phyloP scores from a whole-genome alignment of 2,329 filamentous ascomycete species.

The Ceratocystis harringtonii region DNA sequence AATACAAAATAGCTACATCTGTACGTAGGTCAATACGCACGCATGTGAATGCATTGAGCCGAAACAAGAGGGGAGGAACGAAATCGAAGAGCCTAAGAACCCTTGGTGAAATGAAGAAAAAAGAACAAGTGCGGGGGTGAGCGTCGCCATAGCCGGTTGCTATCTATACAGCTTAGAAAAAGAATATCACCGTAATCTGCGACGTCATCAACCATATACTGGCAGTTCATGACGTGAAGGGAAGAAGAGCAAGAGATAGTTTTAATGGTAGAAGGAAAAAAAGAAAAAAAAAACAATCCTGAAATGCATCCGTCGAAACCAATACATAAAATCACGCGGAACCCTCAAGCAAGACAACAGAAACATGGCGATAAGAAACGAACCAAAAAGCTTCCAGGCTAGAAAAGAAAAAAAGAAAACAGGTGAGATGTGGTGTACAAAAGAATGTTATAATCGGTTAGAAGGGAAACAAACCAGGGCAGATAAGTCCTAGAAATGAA shows the following conservation, averaged over 20 bases:
- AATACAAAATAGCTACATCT: too few species aligned
- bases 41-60: too few species aligned
- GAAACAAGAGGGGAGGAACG: not conserved
- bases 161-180: not conserved
- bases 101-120: not conserved
- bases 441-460: not conserved
- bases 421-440: not conserved
- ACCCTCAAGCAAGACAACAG: not conserved
- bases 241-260: not conserved
- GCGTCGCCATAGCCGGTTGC: too few species aligned
- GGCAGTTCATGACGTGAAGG: not conserved
- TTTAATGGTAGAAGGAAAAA: not conserved
- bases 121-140: not conserved
- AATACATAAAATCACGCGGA: not conserved
- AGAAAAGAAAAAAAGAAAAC: not conserved
- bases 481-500: not conserved
- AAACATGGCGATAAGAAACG: not conserved
- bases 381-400: not conserved
- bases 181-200: not conserved
- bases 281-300: not conserved
- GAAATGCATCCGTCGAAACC: not conserved
- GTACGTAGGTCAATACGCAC: too few species aligned
- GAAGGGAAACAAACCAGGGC: not conserved
- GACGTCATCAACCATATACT: too few species aligned
- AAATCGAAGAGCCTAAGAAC: not conserved